Conservation (phyloP, 2,329 filamentous ascomycete genomes). For the Mariannaea sp. region DNA sequence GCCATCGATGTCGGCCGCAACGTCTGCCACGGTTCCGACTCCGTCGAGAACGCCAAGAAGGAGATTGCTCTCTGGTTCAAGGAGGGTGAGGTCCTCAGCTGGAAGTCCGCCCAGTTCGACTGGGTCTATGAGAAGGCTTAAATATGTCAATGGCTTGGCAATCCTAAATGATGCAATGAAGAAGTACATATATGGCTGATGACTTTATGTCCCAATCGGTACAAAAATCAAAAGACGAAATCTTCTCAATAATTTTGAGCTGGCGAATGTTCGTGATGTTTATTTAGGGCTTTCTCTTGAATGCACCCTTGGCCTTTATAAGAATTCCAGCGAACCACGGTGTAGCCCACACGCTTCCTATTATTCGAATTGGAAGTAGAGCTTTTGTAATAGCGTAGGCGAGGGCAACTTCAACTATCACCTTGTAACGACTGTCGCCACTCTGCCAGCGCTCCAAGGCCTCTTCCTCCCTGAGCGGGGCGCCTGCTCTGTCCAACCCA, state of each 20-base stretch:
- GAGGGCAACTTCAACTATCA: conserved; percentile 75
- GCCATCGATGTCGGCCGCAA: conserved; percentile 87
- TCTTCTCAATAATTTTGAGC: conserved; percentile 26
- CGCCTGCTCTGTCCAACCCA: background rate
- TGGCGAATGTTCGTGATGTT: conserved; percentile 12
- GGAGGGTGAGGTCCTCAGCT: conserved; percentile 80
- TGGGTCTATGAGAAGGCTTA: conserved; percentile 96
- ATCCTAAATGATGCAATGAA: conserved; percentile 31
- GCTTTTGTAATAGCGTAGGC: conserved; percentile 92
- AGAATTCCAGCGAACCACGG: conserved; percentile 85
- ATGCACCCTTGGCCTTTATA: conserved; percentile 46
- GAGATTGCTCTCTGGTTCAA: conserved; percentile 99
- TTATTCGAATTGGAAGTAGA: conserved; percentile 76
- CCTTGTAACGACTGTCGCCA: conserved; percentile 55
- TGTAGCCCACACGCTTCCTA: conserved; percentile 82
- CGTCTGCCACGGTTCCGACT: conserved; percentile 99
- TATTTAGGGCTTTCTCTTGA: conserved; percentile 38
- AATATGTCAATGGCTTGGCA: conserved; percentile 34
- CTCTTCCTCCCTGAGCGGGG: conserved; percentile 33
- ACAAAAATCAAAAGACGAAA: conserved; percentile 34
- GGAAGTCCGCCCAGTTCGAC: conserved; percentile 82
- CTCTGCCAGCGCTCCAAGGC: conserved; percentile 45
- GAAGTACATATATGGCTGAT: conserved; percentile 32
- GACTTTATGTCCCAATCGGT: conserved; percentile 31
- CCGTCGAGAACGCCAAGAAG: conserved; percentile 98